These are phyloP conservation scores for Saturnispora serradocipensis DNA, from an alignment of 805 yeast species.

Conservation along the genomic window DNA sequence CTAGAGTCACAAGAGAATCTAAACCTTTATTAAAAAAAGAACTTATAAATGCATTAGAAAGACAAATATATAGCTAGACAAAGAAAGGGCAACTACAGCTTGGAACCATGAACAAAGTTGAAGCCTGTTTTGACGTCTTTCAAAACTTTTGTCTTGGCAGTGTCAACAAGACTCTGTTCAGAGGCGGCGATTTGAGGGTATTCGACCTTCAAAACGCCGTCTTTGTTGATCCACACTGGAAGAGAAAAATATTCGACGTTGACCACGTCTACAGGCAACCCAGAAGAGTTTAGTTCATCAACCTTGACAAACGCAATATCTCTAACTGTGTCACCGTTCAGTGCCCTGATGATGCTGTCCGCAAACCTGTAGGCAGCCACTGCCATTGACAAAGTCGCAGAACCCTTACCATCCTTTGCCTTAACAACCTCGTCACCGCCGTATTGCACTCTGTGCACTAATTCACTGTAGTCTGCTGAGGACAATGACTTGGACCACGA, in stretches of 20 bases:
- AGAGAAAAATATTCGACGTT: slow-evolving; percentile 39
- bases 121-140: slow-evolving; percentile 92
- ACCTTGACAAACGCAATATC: slow-evolving; percentile 47
- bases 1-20: not conserved
- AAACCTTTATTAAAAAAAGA: not conserved
- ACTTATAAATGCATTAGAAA: not conserved
- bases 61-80: not conserved
- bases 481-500: slow-evolving; percentile 58
- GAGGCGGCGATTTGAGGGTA: slow-evolving; percentile 26
- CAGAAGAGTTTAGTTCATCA: slow-evolving; percentile 43
- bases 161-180: slow-evolving; percentile 75
- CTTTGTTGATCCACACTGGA: slow-evolving; percentile 32
- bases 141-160: slow-evolving; percentile 80
- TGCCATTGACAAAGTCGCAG: slow-evolving; percentile 82
- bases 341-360: slow-evolving; percentile 50
- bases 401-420: slow-evolving; percentile 78
- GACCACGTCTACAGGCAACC: slow-evolving; percentile 27
- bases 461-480: slow-evolving; percentile 54
- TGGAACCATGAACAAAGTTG: slow-evolving; percentile 46
- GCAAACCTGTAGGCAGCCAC: slow-evolving; percentile 74
- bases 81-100: not conserved
- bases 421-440: slow-evolving; percentile 88
- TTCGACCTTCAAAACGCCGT: slow-evolving; percentile 25
- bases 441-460: slow-evolving; percentile 84
- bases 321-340: slow-evolving; percentile 33